phyloP scores from a whole-genome alignment of 1,284 basidiomycete species.

The Kalmanozyma brasiliensis region DNA sequence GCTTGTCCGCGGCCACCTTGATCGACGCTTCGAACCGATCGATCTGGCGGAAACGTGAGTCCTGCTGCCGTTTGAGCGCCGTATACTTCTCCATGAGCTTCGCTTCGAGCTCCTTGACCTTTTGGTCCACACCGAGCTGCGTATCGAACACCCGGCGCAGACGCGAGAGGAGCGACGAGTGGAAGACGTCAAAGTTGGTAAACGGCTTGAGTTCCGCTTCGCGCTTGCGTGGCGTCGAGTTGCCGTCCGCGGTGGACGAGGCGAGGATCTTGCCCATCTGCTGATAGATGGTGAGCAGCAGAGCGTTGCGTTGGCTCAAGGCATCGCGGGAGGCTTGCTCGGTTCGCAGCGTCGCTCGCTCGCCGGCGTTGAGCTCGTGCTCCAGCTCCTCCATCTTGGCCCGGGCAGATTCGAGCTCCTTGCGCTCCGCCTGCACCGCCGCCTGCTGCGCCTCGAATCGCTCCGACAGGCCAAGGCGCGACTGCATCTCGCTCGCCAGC shows the following conservation, averaged over 20 bases:
- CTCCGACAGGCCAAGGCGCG: slow-evolving; percentile 57
- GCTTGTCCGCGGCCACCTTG: slow-evolving; percentile 83
- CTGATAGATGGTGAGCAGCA: slow-evolving; percentile 90
- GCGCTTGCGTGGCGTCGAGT: slow-evolving; percentile 69
- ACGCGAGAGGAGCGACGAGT: slow-evolving; percentile 89
- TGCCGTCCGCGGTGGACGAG: slow-evolving; percentile 28
- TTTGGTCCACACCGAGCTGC: slow-evolving; percentile 85
- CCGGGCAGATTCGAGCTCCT: slow-evolving; percentile 45
- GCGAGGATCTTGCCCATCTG: slow-evolving; percentile 92
- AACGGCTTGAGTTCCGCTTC: slow-evolving; percentile 84
- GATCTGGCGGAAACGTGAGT: slow-evolving; percentile 87
- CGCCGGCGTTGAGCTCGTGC: slow-evolving; percentile 82
- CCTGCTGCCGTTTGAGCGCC: slow-evolving; percentile 86
- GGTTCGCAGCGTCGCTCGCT: slow-evolving; percentile 76
- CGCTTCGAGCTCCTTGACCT: slow-evolving; percentile 81
- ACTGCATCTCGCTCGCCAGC: slow-evolving; percentile 60
- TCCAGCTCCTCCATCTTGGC: slow-evolving; percentile 76
- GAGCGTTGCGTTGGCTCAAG: slow-evolving; percentile 88
- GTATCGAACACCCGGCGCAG: slow-evolving; percentile 85
- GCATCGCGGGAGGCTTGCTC: slow-evolving; percentile 88
- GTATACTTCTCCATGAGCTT: slow-evolving; percentile 77
- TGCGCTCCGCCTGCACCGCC: slow-evolving; percentile 41
- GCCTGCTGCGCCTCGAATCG: slow-evolving; percentile 60
- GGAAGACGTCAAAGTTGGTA: slow-evolving; percentile 92
- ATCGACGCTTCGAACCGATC: slow-evolving; percentile 91